These are phyloP conservation scores for Backusella australiensis DNA, from an alignment of 192 early-diverging fungal genomes.

Conservation along the genomic window DNA sequence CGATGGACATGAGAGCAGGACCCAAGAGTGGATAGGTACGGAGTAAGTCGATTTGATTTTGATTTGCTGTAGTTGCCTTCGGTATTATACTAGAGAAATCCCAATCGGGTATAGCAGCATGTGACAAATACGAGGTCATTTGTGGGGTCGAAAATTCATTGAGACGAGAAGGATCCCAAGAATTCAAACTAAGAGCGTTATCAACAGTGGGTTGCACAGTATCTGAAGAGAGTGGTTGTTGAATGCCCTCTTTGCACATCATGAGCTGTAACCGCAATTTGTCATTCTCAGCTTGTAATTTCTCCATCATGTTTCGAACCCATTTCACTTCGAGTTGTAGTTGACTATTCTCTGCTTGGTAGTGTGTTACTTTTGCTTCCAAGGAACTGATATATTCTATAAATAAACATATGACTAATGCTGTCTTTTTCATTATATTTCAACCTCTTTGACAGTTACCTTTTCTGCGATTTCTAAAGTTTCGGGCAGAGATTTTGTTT, in stretches of 20 bases:
- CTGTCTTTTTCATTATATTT: background rate
- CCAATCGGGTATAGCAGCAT: constrained; percentile 19
- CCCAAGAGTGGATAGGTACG: constrained; percentile 19
- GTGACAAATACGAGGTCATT: constrained; percentile 11
- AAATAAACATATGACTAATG: constrained; percentile 8
- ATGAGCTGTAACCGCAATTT: constrained; percentile 18
- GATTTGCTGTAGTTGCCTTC: background rate
- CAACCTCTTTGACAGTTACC: constrained; percentile 35
- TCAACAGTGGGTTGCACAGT: background rate
- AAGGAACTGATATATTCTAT: constrained; percentile 33
- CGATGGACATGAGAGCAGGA: constrained; percentile 29
- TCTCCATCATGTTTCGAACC: constrained; percentile 24
- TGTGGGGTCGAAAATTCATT: background rate
- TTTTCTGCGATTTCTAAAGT: constrained; percentile 83
- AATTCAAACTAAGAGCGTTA: background rate
- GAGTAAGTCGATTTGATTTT: background rate
- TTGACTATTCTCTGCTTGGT: constrained; percentile 30
- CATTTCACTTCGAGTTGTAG: constrained; percentile 29
- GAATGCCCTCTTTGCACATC: constrained; percentile 21
- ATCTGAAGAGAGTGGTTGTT: background rate
- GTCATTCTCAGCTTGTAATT: constrained; percentile 32
- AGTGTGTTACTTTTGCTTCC: constrained; percentile 21
- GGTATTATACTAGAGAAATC: constrained; percentile 13
- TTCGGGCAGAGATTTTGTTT: constrained; percentile 86
- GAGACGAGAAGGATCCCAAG: background rate